phyloP scores from a whole-genome alignment of 2,329 filamentous ascomycete species.

The Fusarium tanahbumbuense region DNA sequence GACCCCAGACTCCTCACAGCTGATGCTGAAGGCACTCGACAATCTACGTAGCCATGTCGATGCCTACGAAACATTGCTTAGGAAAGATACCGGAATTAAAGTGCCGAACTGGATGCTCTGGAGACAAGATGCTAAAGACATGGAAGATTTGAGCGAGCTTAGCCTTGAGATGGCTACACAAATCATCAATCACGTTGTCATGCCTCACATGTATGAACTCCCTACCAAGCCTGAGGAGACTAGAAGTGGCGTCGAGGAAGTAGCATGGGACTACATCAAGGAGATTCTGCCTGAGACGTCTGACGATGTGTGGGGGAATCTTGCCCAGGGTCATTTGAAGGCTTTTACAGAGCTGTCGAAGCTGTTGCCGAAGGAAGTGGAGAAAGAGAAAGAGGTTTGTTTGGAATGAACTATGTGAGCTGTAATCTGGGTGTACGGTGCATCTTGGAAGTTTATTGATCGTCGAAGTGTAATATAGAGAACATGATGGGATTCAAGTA shows the following conservation, averaged over 20 bases:
- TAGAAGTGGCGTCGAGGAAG: slow-evolving; percentile 46
- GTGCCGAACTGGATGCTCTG: slow-evolving; percentile 49
- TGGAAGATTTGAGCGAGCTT: slow-evolving; percentile 46
- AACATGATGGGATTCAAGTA: not conserved
- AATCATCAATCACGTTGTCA: slow-evolving; percentile 44
- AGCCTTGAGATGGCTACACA: slow-evolving; percentile 42
- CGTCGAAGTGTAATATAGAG: not conserved
- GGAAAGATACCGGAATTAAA: slow-evolving; percentile 30
- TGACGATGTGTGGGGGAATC: slow-evolving; percentile 50
- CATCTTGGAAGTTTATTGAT: not conserved
- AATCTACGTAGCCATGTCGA: slow-evolving; percentile 35
- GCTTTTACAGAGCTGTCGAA: slow-evolving; percentile 42
- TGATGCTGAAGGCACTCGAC: slow-evolving; percentile 31
- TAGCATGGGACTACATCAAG: slow-evolving; percentile 52
- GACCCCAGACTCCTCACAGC: slow-evolving; percentile 5
- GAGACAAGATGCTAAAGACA: slow-evolving; percentile 49
- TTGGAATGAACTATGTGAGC: not conserved
- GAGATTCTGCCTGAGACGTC: slow-evolving; percentile 35
- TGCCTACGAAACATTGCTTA: slow-evolving; percentile 43
- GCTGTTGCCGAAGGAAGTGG: slow-evolving; percentile 31
- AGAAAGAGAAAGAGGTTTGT: slow-evolving; percentile 7
- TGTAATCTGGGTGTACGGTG: not conserved
- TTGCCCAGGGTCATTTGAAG: slow-evolving; percentile 46
- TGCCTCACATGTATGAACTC: slow-evolving; percentile 37
- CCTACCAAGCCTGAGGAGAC: slow-evolving; percentile 13